These are phyloP conservation scores for Xylariaceae sp. DNA, from an alignment of 2,329 filamentous ascomycete genomes.

Conservation along the genomic window DNA sequence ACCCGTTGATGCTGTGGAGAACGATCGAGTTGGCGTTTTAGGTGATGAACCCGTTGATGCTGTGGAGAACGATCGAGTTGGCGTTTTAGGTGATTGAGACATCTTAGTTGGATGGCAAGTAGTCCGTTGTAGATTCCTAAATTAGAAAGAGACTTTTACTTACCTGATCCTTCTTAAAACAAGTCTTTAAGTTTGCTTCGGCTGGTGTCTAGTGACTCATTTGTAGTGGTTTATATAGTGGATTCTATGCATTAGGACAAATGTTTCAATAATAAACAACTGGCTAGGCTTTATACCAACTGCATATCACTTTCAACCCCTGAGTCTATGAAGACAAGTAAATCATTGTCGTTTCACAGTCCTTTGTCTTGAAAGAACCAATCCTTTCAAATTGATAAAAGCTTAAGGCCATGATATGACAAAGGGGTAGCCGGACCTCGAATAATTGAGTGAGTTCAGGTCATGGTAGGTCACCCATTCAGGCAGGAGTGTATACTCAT, in stretches of 20 bases:
- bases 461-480: slow-evolving; percentile 6
- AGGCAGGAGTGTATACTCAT: too few relatives aligned
- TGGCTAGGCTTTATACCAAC: background rate
- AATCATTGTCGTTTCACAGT: background rate
- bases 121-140: background rate
- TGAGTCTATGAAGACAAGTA: background rate
- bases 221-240: background rate
- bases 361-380: background rate
- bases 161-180: background rate
- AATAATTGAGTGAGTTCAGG: background rate
- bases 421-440: background rate
- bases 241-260: background rate
- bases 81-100: background rate
- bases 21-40: too few relatives aligned
- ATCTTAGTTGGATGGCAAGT: background rate
- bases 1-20: too few relatives aligned
- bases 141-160: background rate
- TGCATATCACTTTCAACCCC: background rate
- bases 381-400: background rate
- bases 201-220: background rate
- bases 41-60: background rate
- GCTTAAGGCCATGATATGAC: background rate
- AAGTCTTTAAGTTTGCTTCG: background rate
- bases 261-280: background rate
- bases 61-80: too few relatives aligned